phyloP scores from a whole-genome alignment of 139 green algal genomes.

The Chlamydomonas applanata region DNA sequence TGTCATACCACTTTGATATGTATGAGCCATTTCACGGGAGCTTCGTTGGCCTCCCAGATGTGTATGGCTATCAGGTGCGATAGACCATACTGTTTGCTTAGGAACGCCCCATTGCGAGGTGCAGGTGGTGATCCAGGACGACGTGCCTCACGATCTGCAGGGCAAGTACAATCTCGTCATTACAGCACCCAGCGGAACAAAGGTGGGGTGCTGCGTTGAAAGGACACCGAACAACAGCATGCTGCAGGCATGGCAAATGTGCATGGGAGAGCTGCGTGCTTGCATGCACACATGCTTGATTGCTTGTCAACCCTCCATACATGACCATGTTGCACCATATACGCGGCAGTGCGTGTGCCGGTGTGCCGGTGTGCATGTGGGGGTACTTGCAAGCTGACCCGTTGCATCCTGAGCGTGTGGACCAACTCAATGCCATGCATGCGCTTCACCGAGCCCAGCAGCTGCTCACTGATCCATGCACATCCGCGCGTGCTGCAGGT shows the following conservation, averaged over 20 bases:
- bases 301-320: no score
- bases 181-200: neutral
- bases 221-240: no score
- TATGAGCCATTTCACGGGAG: conserved; percentile 50
- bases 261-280: conserved; percentile 4
- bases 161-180: neutral
- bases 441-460: no score
- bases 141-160: conserved; percentile 11
- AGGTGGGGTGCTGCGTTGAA: conserved; percentile 4
- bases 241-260: no score
- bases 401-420: no score
- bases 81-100: neutral
- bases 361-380: no score
- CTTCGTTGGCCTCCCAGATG: conserved; percentile 44
- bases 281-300: neutral
- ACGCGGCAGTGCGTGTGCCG: no score
- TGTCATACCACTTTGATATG: conserved; percentile 34
- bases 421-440: no score
- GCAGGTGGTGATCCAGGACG: neutral
- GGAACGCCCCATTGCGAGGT: neutral
- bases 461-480: neutral
- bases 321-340: no score
- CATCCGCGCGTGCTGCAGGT: no score
- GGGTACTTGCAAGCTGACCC: no score
- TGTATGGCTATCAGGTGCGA: conserved; percentile 24